phyloP scores from a whole-genome alignment of 257 asterid species.

The Ehretia macrophylla region DNA sequence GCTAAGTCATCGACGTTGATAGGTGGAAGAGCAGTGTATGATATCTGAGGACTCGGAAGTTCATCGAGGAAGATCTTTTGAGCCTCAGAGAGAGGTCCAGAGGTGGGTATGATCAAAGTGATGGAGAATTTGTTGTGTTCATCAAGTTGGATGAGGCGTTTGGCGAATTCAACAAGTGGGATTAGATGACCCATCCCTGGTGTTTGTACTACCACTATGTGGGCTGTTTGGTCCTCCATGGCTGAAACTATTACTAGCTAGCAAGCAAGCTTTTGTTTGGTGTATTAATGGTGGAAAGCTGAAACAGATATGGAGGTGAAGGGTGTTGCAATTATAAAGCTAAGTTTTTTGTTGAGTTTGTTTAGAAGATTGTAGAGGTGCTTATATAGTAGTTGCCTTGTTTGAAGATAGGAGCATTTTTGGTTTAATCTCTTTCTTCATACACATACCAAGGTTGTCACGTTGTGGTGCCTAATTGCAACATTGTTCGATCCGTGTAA shows the following conservation, averaged over 20 bases:
- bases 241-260: not conserved
- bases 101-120: slow-evolving; percentile 10
- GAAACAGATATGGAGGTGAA: too few relatives aligned
- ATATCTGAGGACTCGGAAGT: slow-evolving; percentile 1
- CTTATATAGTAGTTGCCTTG: too few relatives aligned
- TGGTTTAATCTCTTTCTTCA: too few relatives aligned
- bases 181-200: slow-evolving; percentile 21
- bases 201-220: slow-evolving; percentile 10
- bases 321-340: too few relatives aligned
- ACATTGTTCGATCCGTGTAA: too few relatives aligned
- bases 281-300: too few relatives aligned
- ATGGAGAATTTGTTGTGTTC: slow-evolving; percentile 5
- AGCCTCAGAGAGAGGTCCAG: not conserved
- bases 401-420: too few relatives aligned
- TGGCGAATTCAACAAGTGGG: slow-evolving; percentile 19
- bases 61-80: slow-evolving; percentile 4
- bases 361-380: too few relatives aligned
- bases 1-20: slow-evolving; percentile 7
- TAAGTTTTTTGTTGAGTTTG: too few relatives aligned
- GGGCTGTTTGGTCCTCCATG: slow-evolving; percentile 14
- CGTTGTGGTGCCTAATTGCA: too few relatives aligned
- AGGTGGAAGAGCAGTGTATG: slow-evolving; percentile 9
- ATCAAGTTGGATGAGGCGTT: slow-evolving; percentile 2
- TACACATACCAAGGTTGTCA: too few relatives aligned
- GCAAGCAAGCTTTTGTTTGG: too few relatives aligned